Conservation (phyloP, 768 basidiomycete species). For the Pholiota molesta region DNA sequence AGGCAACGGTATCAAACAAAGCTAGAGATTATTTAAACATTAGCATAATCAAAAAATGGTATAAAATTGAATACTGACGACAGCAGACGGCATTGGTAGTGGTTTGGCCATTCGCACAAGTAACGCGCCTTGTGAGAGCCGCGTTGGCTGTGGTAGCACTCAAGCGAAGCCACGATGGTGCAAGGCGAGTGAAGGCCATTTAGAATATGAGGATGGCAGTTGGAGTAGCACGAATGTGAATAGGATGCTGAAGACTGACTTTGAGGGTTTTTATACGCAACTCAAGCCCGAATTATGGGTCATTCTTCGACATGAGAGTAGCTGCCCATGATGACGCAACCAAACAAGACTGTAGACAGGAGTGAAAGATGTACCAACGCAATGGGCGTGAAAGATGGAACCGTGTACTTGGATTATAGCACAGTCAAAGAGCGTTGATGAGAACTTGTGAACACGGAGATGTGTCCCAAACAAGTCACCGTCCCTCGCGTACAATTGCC, state of each 20-base stretch:
- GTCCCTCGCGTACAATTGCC: neutral
- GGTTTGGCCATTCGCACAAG: conserved; percentile 18
- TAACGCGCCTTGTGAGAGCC: conserved; percentile 22
- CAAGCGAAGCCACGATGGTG: conserved; percentile 11
- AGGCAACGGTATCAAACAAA: conserved; percentile 20
- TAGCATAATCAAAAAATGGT: no score
- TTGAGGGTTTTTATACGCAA: neutral
- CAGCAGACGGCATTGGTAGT: conserved; percentile 21
- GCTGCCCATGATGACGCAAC: neutral
- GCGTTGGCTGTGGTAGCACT: conserved; percentile 12
- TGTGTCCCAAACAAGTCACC: neutral
- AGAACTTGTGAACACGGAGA: neutral
- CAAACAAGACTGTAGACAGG: neutral
- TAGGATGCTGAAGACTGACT: neutral
- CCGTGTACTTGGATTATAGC: neutral
- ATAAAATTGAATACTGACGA: conserved; percentile 4
- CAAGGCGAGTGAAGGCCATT: conserved; percentile 15
- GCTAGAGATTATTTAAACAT: conserved; percentile 1
- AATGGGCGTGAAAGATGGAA: neutral
- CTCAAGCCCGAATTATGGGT: neutral
- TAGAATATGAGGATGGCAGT: neutral
- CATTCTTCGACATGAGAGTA: neutral
- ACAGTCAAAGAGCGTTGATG: neutral
- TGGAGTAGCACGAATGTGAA: neutral
- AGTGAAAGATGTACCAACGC: no score